Evolutionary conservation across 2,329 filamentous ascomycete genomes (phyloP), one percentile per base, ranked within the genome.

Genomic region (Lachnellula subtilissima): DNA sequence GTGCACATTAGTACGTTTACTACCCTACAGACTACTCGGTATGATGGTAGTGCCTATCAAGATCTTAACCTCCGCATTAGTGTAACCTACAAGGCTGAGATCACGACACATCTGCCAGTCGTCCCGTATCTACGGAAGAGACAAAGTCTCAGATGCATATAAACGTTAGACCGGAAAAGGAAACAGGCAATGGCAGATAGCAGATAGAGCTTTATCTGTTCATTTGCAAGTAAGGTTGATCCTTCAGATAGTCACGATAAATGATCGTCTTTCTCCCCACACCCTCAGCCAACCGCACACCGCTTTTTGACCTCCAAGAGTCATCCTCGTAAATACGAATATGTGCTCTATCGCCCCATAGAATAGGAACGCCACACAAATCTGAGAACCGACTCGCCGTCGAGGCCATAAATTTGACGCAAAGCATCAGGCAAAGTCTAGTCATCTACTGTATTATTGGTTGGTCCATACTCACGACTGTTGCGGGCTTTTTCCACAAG

Each of bases 211-310:
- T 25, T 43, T 17, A 51, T 22, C 15, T 37, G 37, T 43, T 51
- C 19, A 43, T 25, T 47, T 28, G 15, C 14, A 39, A 55, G 43
- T 43, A 56, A n/a, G 45, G 35, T 32, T 48, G 37, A 40, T 47
- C 32, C 36, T 48, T 54, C 22, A 47, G 39, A 46, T 36, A 42
- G 19, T 37, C 47, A 56, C 39, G 51, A 54, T 59, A 52, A 64
- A 63, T 62, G 61, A 65, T 56, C 50, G 49, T 59, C 52, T 15
- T n/a, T 32, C 23, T 55, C 61, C 52, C 28, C 48, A 61, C 61
- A 65, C 63, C 61, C 53, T 61, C 61, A 58, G 47, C 50, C 53
- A 32, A 23, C 51, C 49, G 47, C 50, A 53, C 63, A 65, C 63
- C 63, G 63, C 63, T 52, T 52, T 62, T 65, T 64, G 52, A 22